Conservation (phyloP, 2,329 filamentous ascomycete genomes). For the Kalmusia sp. region DNA sequence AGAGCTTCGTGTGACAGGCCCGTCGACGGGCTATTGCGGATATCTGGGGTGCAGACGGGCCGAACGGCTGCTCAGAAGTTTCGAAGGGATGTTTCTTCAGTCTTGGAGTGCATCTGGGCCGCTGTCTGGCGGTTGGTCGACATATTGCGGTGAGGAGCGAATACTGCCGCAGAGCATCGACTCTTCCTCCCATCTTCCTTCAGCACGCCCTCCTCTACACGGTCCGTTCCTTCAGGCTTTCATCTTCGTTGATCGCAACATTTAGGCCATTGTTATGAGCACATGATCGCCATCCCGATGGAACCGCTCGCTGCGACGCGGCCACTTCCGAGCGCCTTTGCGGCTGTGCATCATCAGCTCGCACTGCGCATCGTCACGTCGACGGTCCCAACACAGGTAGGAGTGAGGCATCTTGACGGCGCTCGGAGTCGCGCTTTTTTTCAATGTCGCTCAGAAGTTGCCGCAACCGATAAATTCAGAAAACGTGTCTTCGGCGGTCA, state of each 20-base stretch:
- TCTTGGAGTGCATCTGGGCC: background rate
- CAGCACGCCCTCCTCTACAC: background rate
- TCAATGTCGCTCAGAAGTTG: background rate
- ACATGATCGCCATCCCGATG: slow-evolving; percentile 1
- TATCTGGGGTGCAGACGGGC: slow-evolving; percentile 28
- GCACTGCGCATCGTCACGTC: slow-evolving; percentile 1
- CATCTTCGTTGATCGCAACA: background rate
- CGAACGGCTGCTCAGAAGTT: slow-evolving; percentile 15
- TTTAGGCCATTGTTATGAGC: background rate
- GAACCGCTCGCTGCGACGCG: background rate
- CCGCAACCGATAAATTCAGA: background rate
- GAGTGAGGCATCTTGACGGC: slow-evolving; percentile 1
- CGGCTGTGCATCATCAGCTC: slow-evolving; percentile 5
- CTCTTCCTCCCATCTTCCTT: background rate
- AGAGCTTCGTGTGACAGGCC: slow-evolving; percentile 1
- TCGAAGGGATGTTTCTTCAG: slow-evolving; percentile 4
- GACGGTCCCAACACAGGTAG: background rate
- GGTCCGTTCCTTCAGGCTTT: background rate
- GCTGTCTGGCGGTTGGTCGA: background rate
- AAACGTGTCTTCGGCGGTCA: slow-evolving; percentile 5
- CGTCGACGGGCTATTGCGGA: background rate
- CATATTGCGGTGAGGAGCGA: background rate
- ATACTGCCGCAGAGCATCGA: background rate
- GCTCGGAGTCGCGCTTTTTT: background rate
- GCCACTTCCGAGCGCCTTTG: background rate